Conservation (phyloP, 2,329 filamentous ascomycete species). For the Cyanodermella asteris region DNA sequence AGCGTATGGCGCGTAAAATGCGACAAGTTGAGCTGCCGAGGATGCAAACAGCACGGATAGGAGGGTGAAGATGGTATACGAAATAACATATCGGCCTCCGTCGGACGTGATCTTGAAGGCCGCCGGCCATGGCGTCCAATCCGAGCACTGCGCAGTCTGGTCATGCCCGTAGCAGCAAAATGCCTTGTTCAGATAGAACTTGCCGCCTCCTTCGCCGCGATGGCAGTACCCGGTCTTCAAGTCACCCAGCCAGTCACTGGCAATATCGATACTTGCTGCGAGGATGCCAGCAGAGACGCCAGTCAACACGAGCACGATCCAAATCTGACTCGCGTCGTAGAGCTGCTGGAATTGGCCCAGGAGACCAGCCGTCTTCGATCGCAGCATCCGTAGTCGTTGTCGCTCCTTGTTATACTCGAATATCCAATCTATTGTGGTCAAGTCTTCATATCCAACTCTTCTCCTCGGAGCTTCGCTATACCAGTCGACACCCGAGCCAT, state of each 20-base stretch:
- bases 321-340: constrained; percentile 72
- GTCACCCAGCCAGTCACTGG: constrained; percentile 82
- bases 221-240: constrained; percentile 78
- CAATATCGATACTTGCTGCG: constrained; percentile 74
- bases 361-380: constrained; percentile 45
- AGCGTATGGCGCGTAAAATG: constrained; percentile 66
- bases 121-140: constrained; percentile 71
- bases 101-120: constrained; percentile 44
- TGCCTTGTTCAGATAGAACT: constrained; percentile 72
- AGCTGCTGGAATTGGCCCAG: constrained; percentile 51
- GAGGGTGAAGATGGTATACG: constrained; percentile 71
- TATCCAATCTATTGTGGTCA: constrained; percentile 98
- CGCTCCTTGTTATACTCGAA: constrained; percentile 96
- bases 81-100: constrained; percentile 57
- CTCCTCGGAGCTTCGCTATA: constrained; percentile 72
- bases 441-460: constrained; percentile 81
- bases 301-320: constrained; percentile 69
- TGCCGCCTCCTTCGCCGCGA: constrained; percentile 52
- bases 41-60: constrained; percentile 62
- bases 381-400: constrained; percentile 59
- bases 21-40: constrained; percentile 57
- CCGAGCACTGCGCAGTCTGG: constrained; percentile 56
- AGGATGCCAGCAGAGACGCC: constrained; percentile 66
- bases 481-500: constrained; percentile 43
- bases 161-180: constrained; percentile 93